A percentile compares a stretch with the other conserved stretches of the same genome.
phyloP scores from a whole-genome alignment of 2,329 filamentous ascomycete species.

The Penicillium palitans region DNA sequence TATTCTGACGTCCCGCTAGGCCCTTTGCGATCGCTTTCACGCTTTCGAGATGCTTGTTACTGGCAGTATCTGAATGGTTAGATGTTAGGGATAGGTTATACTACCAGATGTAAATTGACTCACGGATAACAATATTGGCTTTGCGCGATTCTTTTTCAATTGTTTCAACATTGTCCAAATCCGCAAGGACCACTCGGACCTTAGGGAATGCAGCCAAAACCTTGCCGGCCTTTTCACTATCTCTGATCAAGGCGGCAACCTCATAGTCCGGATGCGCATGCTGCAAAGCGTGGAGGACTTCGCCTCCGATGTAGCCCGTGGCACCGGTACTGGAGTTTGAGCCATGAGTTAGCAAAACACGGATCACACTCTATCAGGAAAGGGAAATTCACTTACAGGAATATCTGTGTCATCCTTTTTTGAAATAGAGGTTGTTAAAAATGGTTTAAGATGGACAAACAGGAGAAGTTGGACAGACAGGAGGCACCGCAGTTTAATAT shows the following conservation, averaged over 20 bases:
- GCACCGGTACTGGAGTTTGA: slow-evolving; percentile 3
- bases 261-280: slow-evolving; percentile 45
- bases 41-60: slow-evolving; percentile 4
- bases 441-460: background rate
- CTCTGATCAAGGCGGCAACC: slow-evolving; percentile 37
- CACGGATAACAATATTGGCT: slow-evolving; percentile 10
- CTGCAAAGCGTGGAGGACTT: slow-evolving; percentile 41
- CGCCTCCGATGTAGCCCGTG: slow-evolving; percentile 48
- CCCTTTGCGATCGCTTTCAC: slow-evolving; percentile 7
- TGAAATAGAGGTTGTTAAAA: background rate
- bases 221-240: slow-evolving; percentile 23
- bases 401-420: slow-evolving; percentile 2
- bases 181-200: slow-evolving; percentile 40
- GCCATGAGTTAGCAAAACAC: background rate
- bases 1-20: slow-evolving; percentile 3
- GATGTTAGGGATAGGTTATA: background rate
- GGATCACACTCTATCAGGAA: too few relatives aligned
- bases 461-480: background rate
- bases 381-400: background rate
- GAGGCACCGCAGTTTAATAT: background rate
- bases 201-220: slow-evolving; percentile 35
- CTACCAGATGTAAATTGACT: background rate
- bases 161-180: slow-evolving; percentile 36
- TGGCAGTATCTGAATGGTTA: slow-evolving; percentile 1
- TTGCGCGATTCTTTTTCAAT: slow-evolving; percentile 11